Base-by-base conservation (phyloP, 768 basidiomycete genomes). In the Baorangia bicolor region DNA sequence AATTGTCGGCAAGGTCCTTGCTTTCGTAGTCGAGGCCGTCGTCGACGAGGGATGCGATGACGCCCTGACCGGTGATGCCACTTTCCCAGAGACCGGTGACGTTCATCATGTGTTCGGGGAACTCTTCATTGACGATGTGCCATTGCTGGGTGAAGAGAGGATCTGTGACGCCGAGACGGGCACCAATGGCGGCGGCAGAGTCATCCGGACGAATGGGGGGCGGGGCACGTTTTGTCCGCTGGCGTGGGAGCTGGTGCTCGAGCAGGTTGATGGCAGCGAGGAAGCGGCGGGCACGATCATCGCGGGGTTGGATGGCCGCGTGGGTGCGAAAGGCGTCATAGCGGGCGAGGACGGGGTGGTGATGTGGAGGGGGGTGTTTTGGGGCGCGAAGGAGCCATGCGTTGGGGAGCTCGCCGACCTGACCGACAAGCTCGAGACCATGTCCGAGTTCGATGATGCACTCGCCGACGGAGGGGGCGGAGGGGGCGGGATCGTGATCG, bases 21-120 rank as follows among this genome's bases (percentile, higher is more conserved):
- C 86, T 90, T 44, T 83, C 82, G 72, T 94, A 92, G 70, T 98
- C 97, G 59, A 99, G 71, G 2, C 97, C 97, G 69, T 99, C 97
- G 69, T 99, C 97, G 23, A 99, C 87, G 42, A 99, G 77, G 11
- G 93, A 92, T 4, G 92, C 82, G 39, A 92, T 87, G 28, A 98
- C 77, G 8, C 92, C 95, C 62, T 85, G 78, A 1, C 97, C 97
- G 0, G 88, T 93, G 60, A 94, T 80, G 4, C 93, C 95, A 75
- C 88, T 82, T 30, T 89, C 90, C 97, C 97, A 99, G 0, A 97
- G 77, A 12, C 83, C 80, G 0, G 93, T 89, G n/a, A 94, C 90
- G 65, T 99, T 98, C 86, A 99, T 89, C 78, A 81, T 85, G 61
- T 92, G 83, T 64, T 89, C 82, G 5, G 87, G 89, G 60, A 78